These are phyloP conservation scores for Euphrasia confusa DNA, from an alignment of 257 asterid genomes.

Conservation along the genomic window DNA sequence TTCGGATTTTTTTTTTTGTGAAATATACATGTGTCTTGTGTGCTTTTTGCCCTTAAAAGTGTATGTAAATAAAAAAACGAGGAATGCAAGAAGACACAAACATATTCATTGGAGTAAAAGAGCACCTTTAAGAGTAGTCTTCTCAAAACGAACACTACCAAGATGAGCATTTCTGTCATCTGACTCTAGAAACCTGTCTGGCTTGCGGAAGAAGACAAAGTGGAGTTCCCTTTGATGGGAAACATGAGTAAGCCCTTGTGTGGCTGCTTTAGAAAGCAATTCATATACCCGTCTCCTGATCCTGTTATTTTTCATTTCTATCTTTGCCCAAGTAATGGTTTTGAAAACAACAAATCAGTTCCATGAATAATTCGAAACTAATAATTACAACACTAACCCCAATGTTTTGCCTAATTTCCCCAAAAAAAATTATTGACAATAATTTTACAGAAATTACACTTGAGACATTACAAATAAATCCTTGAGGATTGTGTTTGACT, in stretches of 20 bases:
- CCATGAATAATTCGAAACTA: neutral
- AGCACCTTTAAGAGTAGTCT: constrained; percentile 65
- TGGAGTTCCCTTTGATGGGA: constrained; percentile 67
- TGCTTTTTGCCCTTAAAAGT: neutral
- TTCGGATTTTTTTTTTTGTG: neutral
- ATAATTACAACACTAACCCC: neutral
- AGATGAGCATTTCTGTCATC: constrained; percentile 44
- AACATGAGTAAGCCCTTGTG: constrained; percentile 32
- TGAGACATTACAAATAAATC: neutral
- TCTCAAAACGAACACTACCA: constrained; percentile 70
- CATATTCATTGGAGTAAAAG: neutral
- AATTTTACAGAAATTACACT: neutral
- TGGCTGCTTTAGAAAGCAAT: constrained; percentile 71
- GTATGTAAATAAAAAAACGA: neutral
- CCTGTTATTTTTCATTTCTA: constrained; percentile 78
- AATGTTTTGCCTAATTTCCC: neutral
- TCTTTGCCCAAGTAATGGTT: constrained; percentile 44
- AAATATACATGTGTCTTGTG: neutral
- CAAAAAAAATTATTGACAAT: neutral
- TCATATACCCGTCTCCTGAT: constrained; percentile 82
- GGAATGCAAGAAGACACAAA: too few species aligned
- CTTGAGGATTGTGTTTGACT: neutral
- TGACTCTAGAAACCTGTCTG: constrained; percentile 65
- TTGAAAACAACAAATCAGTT: constrained; percentile 25
- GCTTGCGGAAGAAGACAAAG: constrained; percentile 79